A percentile compares a stretch with the other conserved stretches of the same genome.
These are phyloP conservation scores for Globisporangium megalacanthum DNA, from an alignment of 352 stramenopile genomes.

Conservation along the genomic window DNA sequence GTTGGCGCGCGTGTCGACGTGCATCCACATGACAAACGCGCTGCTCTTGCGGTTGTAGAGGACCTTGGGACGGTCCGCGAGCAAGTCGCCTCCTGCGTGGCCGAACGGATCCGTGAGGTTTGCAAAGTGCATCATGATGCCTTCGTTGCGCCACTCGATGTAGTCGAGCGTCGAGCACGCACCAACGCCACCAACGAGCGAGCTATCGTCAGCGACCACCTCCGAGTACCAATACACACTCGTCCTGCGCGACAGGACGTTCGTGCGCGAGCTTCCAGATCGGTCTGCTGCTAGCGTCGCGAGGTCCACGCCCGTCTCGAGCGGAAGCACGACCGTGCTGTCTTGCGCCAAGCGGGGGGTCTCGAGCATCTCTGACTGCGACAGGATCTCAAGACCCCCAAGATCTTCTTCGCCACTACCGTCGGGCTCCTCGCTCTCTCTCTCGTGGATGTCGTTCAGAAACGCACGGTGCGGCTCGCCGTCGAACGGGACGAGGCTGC, in stretches of 20 bases:
- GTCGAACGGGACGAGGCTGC: conserved; percentile 78
- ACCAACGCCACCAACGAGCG: conserved; percentile 70
- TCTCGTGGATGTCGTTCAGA: conserved; percentile 65
- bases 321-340: conserved; percentile 36
- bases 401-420: conserved; percentile 34
- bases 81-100: conserved; percentile 22
- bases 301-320: conserved; percentile 52
- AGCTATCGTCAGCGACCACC: conserved; percentile 27
- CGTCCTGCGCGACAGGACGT: conserved; percentile 12
- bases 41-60: conserved; percentile 83
- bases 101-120: conserved; percentile 92
- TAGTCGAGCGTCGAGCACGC: conserved; percentile 92
- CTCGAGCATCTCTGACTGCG: conserved; percentile 44
- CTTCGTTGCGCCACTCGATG: conserved; percentile 92
- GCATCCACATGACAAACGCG: conserved; percentile 97
- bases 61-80: conserved; percentile 88
- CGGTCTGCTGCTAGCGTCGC: conserved; percentile 19
- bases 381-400: conserved; percentile 35
- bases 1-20: conserved; percentile 86
- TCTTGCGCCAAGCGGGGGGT: conserved; percentile 46
- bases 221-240: conserved; percentile 81
- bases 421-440: conserved; percentile 37
- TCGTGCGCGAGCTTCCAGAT: conserved; percentile 3
- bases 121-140: conserved; percentile 90
- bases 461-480: conserved; percentile 79